These are phyloP conservation scores for Globisporangium camurandrum DNA, from an alignment of 352 stramenopile species.

Conservation along the genomic window DNA sequence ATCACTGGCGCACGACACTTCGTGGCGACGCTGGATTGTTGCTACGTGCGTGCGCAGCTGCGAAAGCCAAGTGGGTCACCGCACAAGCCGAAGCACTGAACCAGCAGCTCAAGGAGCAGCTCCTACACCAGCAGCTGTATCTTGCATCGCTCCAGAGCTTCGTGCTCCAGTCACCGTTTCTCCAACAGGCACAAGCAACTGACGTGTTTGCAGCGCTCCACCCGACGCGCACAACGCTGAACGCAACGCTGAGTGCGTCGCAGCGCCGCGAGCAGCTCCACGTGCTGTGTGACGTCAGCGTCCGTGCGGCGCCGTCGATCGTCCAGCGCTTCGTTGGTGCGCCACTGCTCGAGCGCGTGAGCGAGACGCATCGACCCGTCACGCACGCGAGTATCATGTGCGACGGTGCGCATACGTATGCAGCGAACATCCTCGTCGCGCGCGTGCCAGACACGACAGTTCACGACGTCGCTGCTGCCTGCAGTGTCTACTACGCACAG, in stretches of 20 bases:
- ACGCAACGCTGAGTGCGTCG: slow-evolving; percentile 1
- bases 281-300: slow-evolving; percentile 23
- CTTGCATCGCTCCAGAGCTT: slow-evolving; percentile 49
- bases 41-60: slow-evolving; percentile 28
- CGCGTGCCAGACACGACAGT: slow-evolving; percentile 35
- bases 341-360: slow-evolving; percentile 21
- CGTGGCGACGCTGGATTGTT: slow-evolving; percentile 26
- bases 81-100: slow-evolving; percentile 43
- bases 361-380: slow-evolving; percentile 35
- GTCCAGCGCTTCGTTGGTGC: slow-evolving; percentile 28
- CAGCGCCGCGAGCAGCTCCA: slow-evolving; percentile 30
- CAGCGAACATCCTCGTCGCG: slow-evolving; percentile 44
- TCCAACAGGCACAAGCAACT: slow-evolving; percentile 30
- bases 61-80: slow-evolving; percentile 49
- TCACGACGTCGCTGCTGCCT: slow-evolving; percentile 19
- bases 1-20: slow-evolving; percentile 34
- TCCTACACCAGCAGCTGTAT: slow-evolving; percentile 56
- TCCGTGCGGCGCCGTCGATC: slow-evolving; percentile 26
- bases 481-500: slow-evolving; percentile 29
- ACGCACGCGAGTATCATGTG: slow-evolving; percentile 57
- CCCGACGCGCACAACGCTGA: slow-evolving; percentile 20
- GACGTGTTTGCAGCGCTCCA: slow-evolving; percentile 55
- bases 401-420: slow-evolving; percentile 33
- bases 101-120: slow-evolving; percentile 40
- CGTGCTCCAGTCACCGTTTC: slow-evolving; percentile 41